Evolutionary conservation across 805 yeast genomes (phyloP).

Genomic region (Barnettozyma vustinii): DNA sequence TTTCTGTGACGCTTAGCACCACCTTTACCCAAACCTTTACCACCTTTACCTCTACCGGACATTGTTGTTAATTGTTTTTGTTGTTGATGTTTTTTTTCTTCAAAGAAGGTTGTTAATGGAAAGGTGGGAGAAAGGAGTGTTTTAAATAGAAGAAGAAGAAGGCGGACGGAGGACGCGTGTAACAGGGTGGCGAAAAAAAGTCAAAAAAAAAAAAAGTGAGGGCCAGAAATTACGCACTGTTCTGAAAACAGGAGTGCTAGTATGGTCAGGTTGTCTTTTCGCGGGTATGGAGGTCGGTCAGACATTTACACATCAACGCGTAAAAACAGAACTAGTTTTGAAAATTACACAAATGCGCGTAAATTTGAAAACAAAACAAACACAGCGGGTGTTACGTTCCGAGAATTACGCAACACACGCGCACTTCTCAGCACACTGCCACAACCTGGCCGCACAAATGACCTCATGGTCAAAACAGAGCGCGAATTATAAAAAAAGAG

Average conservation of each 20-base stretch:
- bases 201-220: too few species aligned
- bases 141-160: constrained; percentile 3
- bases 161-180: too few species aligned
- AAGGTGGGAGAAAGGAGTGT: constrained; percentile 2
- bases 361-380: constrained; percentile 3
- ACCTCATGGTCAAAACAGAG: background rate
- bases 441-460: constrained; percentile 1
- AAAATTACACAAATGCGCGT: constrained; percentile 3
- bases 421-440: background rate
- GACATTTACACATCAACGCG: background rate
- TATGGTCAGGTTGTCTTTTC: constrained; percentile 6
- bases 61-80: constrained; percentile 33
- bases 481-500: constrained; percentile 3
- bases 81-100: constrained; percentile 8
- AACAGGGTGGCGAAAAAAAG: background rate
- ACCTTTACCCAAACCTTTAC: constrained; percentile 99
- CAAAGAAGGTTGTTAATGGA: background rate
- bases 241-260: background rate
- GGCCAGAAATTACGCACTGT: constrained; percentile 3
- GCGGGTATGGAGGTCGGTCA: background rate
- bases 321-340: background rate
- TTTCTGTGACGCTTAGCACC: constrained; percentile 99
- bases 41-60: constrained; percentile 99
- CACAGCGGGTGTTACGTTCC: background rate
- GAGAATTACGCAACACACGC: background rate